Evolutionary conservation across 2,329 filamentous ascomycete species (phyloP).

Genomic region (Botrytis hyacinthi): DNA sequence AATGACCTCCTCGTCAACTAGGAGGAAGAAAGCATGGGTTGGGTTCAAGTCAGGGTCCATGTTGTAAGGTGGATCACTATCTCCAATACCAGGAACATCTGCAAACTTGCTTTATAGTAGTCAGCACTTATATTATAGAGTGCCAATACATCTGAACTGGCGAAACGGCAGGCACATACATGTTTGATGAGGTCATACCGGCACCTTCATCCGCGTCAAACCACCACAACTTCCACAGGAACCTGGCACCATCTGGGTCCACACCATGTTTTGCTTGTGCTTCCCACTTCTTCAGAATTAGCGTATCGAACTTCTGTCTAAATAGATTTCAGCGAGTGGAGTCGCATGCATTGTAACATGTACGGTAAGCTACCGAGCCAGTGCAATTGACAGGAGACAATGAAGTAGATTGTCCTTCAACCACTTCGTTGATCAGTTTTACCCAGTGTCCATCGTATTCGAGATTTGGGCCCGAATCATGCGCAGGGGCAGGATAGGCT

Average conservation of each 20-base stretch:
- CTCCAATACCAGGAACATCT: background rate
- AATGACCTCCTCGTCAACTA: background rate
- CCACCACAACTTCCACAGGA: background rate
- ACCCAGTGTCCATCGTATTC: background rate
- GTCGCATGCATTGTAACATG: background rate
- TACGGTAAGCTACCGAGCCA: background rate
- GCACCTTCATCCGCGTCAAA: background rate
- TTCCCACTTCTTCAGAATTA: background rate
- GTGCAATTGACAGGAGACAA: background rate
- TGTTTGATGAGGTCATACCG: background rate
- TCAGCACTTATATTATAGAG: background rate
- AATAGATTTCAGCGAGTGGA: background rate
- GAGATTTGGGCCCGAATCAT: background rate
- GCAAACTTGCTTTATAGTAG: background rate
- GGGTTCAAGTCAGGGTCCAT: background rate
- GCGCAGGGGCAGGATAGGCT: background rate
- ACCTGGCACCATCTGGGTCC: background rate
- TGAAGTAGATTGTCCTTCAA: background rate
- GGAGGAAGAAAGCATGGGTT: background rate
- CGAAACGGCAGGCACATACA: background rate
- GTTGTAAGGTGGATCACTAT: rapidly evolving
- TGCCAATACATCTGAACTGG: background rate
- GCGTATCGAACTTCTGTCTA: background rate
- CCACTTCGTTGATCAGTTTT: background rate
- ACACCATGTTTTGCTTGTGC: background rate